Evolutionary conservation across 2,329 filamentous ascomycete genomes (phyloP).

Genomic region (Fragosphaeria purpurea): DNA sequence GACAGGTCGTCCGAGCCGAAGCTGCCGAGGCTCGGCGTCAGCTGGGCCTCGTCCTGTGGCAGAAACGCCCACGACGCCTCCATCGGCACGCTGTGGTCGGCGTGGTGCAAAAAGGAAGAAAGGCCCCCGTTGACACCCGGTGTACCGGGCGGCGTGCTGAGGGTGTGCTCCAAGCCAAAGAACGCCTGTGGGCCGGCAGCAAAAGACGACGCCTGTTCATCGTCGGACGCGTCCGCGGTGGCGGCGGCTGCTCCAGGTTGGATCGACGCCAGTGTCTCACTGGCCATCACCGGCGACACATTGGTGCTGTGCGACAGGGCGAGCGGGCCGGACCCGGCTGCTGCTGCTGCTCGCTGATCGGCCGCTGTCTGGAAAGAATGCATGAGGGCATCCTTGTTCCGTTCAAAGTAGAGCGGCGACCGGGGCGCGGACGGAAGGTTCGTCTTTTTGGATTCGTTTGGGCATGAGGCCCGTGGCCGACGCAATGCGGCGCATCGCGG

Average conservation of each 20-base stretch:
- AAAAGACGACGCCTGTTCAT: constrained; percentile 1
- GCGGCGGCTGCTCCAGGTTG: not conserved
- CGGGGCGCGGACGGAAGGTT: constrained; percentile 24
- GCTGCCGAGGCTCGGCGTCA: constrained; percentile 35
- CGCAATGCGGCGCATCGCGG: constrained; percentile 43
- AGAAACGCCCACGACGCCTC: constrained; percentile 25
- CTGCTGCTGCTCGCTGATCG: constrained; percentile 13
- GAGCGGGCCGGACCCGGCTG: constrained; percentile 27
- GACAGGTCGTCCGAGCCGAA: constrained; percentile 37
- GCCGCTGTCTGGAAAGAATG: constrained; percentile 23
- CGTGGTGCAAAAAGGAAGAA: not conserved
- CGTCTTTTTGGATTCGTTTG: constrained; percentile 33
- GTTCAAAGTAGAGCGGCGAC: constrained; percentile 34
- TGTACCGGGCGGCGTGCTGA: constrained; percentile 10
- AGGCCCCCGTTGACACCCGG: constrained; percentile 1
- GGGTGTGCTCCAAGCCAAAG: constrained; percentile 1
- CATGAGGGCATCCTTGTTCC: constrained; percentile 33
- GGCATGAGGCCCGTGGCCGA: constrained; percentile 35
- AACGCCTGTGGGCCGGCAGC: not conserved
- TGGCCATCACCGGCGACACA: constrained; percentile 1
- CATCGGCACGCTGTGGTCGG: constrained; percentile 27
- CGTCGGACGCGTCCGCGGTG: constrained; percentile 4
- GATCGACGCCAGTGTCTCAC: not conserved
- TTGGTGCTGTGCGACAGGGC: constrained; percentile 4
- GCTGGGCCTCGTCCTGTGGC: constrained; percentile 36